These are phyloP conservation scores for Malus hybrid DNA, from an alignment of 331 rosid genomes.

Conservation along the genomic window DNA sequence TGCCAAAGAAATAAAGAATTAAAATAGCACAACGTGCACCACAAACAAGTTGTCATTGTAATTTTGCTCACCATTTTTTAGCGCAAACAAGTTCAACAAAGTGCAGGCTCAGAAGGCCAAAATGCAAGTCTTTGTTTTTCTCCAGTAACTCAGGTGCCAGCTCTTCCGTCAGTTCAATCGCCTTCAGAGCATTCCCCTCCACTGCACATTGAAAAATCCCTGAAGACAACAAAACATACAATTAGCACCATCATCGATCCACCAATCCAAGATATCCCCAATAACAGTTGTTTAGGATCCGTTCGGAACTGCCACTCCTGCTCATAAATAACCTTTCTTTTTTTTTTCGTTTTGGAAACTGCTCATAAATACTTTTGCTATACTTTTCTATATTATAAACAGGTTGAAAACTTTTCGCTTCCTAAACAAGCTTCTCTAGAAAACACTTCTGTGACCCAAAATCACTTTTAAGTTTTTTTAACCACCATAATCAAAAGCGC, in stretches of 20 bases:
- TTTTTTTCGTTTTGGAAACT: no score
- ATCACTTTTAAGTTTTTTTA: not conserved
- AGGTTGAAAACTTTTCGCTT: not conserved
- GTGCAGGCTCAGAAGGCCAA: conserved; percentile 93
- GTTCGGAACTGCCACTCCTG: no score
- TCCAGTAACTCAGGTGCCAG: conserved; percentile 61
- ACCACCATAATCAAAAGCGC: not conserved
- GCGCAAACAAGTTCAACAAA: conserved; percentile 81
- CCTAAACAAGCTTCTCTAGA: not conserved
- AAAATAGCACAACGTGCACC: conserved; percentile 5
- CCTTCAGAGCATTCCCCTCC: conserved; percentile 84
- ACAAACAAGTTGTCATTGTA: not conserved
- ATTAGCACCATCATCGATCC: conserved; percentile 16
- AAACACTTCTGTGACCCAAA: not conserved
- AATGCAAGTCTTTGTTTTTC: conserved; percentile 68
- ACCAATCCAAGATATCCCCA: conserved; percentile 7
- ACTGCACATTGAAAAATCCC: conserved; percentile 62
- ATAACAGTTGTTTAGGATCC: not conserved
- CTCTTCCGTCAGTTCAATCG: conserved; percentile 79
- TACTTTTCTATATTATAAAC: not conserved
- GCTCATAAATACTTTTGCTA: not conserved
- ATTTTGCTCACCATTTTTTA: conserved; percentile 64
- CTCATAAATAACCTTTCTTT: no score
- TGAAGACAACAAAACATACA: conserved; percentile 19
- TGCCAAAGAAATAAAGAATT: conserved; percentile 57